Conservation (phyloP, 768 basidiomycete species). For the Russula brevipes region DNA sequence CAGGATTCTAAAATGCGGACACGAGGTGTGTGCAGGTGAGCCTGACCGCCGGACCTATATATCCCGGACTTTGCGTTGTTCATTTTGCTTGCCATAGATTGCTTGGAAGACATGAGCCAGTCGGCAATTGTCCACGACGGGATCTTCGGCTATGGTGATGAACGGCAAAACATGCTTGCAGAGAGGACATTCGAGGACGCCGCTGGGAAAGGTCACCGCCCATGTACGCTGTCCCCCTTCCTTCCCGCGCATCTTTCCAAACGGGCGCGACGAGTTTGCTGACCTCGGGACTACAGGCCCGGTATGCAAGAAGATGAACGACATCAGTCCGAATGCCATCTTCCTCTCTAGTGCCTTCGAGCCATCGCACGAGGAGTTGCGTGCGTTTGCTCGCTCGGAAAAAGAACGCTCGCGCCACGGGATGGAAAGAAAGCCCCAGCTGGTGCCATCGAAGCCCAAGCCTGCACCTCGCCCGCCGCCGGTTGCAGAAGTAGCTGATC, state of each 20-base stretch:
- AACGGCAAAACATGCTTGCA: constrained; percentile 48
- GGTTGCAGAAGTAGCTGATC: constrained; percentile 20
- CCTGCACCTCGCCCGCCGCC: constrained; percentile 9
- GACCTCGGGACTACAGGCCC: constrained; percentile 42
- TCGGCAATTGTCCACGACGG: constrained; percentile 52
- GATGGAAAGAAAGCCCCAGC: constrained; percentile 3
- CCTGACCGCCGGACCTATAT: background rate
- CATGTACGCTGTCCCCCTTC: constrained; percentile 41
- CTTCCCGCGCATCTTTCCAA: background rate
- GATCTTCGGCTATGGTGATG: constrained; percentile 53
- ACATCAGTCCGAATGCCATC: constrained; percentile 44
- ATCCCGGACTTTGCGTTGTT: background rate
- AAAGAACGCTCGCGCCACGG: constrained; percentile 8
- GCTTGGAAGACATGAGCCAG: constrained; percentile 48
- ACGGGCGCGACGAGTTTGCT: background rate
- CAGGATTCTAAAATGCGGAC: constrained; percentile 58
- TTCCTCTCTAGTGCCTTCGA: constrained; percentile 67
- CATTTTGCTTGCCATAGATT: constrained; percentile 37
- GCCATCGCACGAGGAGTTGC: constrained; percentile 56
- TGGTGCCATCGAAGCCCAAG: constrained; percentile 25
- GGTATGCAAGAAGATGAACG: constrained; percentile 61
- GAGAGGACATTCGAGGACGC: constrained; percentile 57
- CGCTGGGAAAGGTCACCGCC: constrained; percentile 51
- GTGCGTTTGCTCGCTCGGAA: constrained; percentile 34
- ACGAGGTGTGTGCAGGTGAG: constrained; percentile 59